Evolutionary conservation across 129 eudicot genomes (phyloP).

Genomic region (Scalesia atractyloides): DNA sequence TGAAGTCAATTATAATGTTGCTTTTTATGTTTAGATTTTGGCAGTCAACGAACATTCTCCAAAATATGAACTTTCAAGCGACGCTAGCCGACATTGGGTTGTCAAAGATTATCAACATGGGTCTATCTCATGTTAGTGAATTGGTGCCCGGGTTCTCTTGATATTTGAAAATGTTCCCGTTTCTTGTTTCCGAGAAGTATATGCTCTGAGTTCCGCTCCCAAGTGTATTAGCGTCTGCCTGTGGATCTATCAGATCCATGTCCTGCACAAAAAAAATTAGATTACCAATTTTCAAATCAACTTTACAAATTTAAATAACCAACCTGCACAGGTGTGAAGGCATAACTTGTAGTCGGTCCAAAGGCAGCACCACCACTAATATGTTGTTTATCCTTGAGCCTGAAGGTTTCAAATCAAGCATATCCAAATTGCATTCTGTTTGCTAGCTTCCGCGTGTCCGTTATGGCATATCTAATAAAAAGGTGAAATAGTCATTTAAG

Average conservation of each 20-base stretch:
- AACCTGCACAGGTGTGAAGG: slow-evolving; percentile 95
- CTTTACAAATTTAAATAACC: slow-evolving; percentile 1
- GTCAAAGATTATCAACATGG: slow-evolving; percentile 65
- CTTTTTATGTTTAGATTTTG: slow-evolving; percentile 2
- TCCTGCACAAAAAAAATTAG: slow-evolving; percentile 59
- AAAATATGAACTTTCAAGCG: slow-evolving; percentile 61
- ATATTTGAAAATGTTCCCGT: slow-evolving; percentile 96
- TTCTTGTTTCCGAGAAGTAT: slow-evolving; percentile 86
- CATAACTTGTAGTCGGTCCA: slow-evolving; percentile 83
- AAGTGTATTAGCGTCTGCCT: slow-evolving; percentile 78
- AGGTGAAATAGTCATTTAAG: no score
- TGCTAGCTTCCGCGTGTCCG: no score
- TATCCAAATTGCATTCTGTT: no score
- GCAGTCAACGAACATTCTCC: slow-evolving; percentile 83
- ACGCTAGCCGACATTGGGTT: slow-evolving; percentile 81
- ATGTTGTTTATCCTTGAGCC: slow-evolving; percentile 68
- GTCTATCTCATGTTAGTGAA: slow-evolving; percentile 73
- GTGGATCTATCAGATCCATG: slow-evolving; percentile 87
- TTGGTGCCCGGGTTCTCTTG: slow-evolving; percentile 58
- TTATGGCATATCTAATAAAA: no score
- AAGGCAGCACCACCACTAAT: slow-evolving; percentile 88
- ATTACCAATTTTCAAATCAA: background rate
- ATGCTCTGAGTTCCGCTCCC: slow-evolving; percentile 96
- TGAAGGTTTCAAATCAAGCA: slow-evolving; percentile 40
- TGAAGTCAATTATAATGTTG: no score